Base-by-base conservation (phyloP, 78 protist species). In the Dictyostelium brefeldianum region DNA sequence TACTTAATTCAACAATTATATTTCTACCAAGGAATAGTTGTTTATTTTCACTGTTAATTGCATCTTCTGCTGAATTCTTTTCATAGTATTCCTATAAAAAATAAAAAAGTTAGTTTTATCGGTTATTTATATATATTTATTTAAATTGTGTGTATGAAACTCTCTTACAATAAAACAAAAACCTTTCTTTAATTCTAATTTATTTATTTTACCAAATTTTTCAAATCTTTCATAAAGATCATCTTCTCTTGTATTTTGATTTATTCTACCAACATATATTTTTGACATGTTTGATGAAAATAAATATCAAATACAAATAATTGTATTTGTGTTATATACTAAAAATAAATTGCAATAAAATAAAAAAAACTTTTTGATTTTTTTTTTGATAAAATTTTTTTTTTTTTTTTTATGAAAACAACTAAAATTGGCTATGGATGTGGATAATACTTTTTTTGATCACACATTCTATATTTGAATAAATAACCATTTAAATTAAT, bases 81-180 rank as follows among this genome's bases (percentile, higher is more conserved):
- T 74, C 64, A 9, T 41, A 22, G 46, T 36, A 84, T 84, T 84
- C 91, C 91, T 84, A 29, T 27, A 0, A 75, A 75, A 6, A 48
- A 27, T 22, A 48, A 75, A 5, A 48, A 50, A 48, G 50, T 14
- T 65, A 65, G 25, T 25, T 22, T 51, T 51, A 36, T 36, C 8
- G 5, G 8, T 51, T 51, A 4, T 51, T 14, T 31, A 36, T 67
- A 41, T 67, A 11, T 59, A 9, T 1, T n/a, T 18, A 7, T 59
- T 59, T n/a, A 18, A 67, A 67, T 25, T 25, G 29, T 67, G 10
- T 36, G 18, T 73, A 1, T 73, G 41, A 36, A 36, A 46, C 22
- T 1, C 18, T 18, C 91, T 53, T 83, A 83, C 91, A 73, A 83
- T 46, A 83, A 83, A 83, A 54, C 82, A 70, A 53, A 83, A 83